Base-by-base conservation (phyloP, 1,139 yeast species). In the Hyphopichia buzzinii region DNA sequence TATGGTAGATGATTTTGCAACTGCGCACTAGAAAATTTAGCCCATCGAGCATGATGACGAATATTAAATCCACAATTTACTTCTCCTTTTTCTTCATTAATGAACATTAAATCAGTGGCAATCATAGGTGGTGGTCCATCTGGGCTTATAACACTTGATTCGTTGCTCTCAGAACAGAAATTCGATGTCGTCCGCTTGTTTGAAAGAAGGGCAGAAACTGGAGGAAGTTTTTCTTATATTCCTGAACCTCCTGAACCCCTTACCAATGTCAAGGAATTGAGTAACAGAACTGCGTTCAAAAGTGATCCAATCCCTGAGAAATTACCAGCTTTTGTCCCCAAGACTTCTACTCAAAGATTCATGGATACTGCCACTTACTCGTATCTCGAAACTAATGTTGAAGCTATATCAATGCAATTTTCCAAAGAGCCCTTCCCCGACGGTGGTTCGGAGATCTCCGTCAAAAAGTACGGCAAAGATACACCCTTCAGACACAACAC, bases 61-160 rank as follows among this genome's bases (percentile, higher is more conserved):
- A n/a, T n/a, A n/a, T n/a, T n/a, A n/a, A n/a, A n/a, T n/a, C n/a
- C 23, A 19, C 23, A 19, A 19, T 19, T 19, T 10, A 10, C 6
- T 6, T 6, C 23, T 19, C 23, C 10, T 19, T 10, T 19, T 19
- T 10, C 23, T 19, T 19, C 11, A 4, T 4, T 6, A 7, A 43
- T 38, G 43, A 11, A 39, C 4, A 51, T 62, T 34, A 53, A 57
- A 35, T 52, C 56, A 16, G 59, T 76, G 8, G 79, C 80, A 1
- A 70, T 76, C 8, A 62, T 81, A 27, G 89, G 90, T 3, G 85
- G 77, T 7, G 90, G 90, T 1, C 87, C 89, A 0, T 69, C 79
- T 35, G 89, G 88, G 4, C 67, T 81, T 4, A 82, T 78, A 1
- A 56, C 76, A 7, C 67, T 81, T 8, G 74, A 74, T 43, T 79